Evolutionary conservation across 306 rosid species (phyloP).

Genomic region (Canavalia ensiformis): DNA sequence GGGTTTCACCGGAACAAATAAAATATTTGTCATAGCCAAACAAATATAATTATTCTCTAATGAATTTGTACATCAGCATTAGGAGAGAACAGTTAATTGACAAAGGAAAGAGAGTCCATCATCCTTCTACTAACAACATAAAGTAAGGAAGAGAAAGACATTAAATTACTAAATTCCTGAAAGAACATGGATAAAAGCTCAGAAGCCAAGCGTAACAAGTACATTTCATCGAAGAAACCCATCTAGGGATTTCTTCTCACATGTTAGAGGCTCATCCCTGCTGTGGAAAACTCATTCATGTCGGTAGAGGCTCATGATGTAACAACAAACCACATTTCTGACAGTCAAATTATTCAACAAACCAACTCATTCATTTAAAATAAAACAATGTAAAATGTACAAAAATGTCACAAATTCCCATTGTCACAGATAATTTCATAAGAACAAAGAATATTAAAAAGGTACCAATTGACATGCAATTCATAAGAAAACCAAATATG

Average conservation of each 20-base stretch:
- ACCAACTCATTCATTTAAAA: neutral
- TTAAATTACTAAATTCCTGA: neutral
- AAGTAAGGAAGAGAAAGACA: neutral
- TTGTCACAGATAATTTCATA: neutral
- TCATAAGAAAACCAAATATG: neutral
- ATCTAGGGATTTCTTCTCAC: conserved; percentile 45
- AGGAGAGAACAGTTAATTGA: neutral
- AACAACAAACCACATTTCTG: neutral
- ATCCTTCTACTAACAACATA: neutral
- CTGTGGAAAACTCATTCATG: neutral
- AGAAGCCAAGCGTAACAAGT: conserved; percentile 74
- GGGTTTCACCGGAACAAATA: neutral
- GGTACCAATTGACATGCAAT: neutral
- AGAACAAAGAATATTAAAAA: neutral
- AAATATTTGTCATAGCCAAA: neutral
- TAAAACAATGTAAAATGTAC: neutral
- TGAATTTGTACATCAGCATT: neutral
- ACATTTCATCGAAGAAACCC: conserved; percentile 58
- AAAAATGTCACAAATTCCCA: neutral
- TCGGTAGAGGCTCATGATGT: neutral
- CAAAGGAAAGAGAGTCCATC: neutral
- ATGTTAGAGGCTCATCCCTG: conserved; percentile 63
- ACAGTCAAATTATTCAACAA: neutral
- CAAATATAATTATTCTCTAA: neutral
- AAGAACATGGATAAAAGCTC: conserved; percentile 44